Percentiles rank a stretch among this genome's conserved stretches.
Conservation (phyloP, 768 basidiomycete genomes). For the Erythrobasidium yunnanense region DNA sequence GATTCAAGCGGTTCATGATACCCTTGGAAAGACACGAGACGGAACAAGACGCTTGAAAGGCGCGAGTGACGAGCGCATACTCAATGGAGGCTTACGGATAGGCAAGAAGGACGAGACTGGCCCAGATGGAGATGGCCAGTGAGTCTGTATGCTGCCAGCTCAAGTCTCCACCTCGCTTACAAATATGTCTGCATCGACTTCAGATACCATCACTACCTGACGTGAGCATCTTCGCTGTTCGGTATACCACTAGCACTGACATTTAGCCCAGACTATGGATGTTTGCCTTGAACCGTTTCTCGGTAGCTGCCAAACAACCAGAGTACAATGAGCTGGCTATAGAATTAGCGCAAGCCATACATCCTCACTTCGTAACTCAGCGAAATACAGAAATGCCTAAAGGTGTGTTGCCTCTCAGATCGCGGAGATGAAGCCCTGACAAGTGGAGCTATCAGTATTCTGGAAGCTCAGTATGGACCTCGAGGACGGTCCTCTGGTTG, state of each 20-base stretch:
- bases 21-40: slow-evolving; percentile 21
- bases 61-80: slow-evolving; percentile 38
- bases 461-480: slow-evolving; percentile 41
- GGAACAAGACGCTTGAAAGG: slow-evolving; percentile 30
- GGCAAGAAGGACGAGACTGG: slow-evolving; percentile 38
- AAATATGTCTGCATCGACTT: no score
- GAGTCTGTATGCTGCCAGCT: not conserved
- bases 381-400: slow-evolving; percentile 17
- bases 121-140: slow-evolving; percentile 41
- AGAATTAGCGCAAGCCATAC: slow-evolving; percentile 39
- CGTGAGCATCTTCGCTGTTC: not conserved
- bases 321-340: slow-evolving; percentile 39
- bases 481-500: slow-evolving; percentile 34
- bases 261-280: slow-evolving; percentile 41
- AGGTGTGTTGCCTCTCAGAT: not conserved
- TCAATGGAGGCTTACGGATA: slow-evolving; percentile 40
- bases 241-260: not conserved
- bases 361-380: slow-evolving; percentile 38
- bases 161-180: not conserved
- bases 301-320: slow-evolving; percentile 34
- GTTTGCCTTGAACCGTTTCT: slow-evolving; percentile 41
- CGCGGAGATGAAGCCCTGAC: not conserved
- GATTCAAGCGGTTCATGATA: slow-evolving; percentile 38
- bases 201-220: not conserved
- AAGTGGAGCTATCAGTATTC: slow-evolving; percentile 35